Conservation (phyloP, 2,329 filamentous ascomycete genomes). For the Lachnellula willkommii region DNA sequence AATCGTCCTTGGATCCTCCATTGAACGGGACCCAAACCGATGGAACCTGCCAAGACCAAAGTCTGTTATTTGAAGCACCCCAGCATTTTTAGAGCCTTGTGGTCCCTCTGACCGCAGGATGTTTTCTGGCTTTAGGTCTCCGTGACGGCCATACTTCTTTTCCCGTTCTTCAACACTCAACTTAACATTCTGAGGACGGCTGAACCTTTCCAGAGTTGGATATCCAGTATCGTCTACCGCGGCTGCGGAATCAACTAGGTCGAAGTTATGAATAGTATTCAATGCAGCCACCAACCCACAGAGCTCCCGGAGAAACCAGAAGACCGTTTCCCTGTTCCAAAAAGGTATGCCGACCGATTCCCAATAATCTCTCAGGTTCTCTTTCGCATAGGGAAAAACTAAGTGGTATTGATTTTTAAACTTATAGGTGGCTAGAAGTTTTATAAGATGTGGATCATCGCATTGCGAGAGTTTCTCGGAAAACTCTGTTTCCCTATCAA, state of each 20-base stretch:
- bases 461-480: not conserved
- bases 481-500: not conserved
- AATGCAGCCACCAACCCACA: not conserved
- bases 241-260: not conserved
- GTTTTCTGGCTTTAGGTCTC: constrained; percentile 37
- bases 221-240: not conserved
- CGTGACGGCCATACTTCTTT: constrained; percentile 32
- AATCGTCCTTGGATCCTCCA: not conserved
- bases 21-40: constrained; percentile 5
- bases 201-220: not conserved
- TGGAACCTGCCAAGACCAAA: constrained; percentile 21
- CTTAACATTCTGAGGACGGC: not conserved
- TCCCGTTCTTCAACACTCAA: not conserved
- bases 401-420: constrained; percentile 15
- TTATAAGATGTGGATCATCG: constrained; percentile 13
- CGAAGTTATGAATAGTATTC: not conserved
- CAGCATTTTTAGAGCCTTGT: not conserved
- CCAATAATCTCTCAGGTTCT: constrained; percentile 23
- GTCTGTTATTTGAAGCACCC: constrained; percentile 19
- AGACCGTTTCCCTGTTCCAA: not conserved
- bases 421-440: constrained; percentile 22
- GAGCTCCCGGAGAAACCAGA: not conserved
- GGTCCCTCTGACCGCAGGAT: constrained; percentile 29
- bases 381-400: constrained; percentile 23
- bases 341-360: not conserved